Base-by-base conservation (phyloP, 495 filamentous ascomycete species). In the Talaromyces borbonicus region DNA sequence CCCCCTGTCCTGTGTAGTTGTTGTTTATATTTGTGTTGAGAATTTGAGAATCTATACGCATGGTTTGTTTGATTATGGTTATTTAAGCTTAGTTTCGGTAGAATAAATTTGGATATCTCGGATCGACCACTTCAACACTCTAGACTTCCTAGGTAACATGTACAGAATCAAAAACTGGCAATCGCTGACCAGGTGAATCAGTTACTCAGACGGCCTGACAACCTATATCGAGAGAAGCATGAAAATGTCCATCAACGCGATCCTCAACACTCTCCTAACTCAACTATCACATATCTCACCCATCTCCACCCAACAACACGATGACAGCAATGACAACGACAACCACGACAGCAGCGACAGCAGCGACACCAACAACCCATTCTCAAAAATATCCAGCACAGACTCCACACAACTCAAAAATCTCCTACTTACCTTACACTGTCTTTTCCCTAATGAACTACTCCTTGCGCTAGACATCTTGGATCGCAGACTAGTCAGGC, bases 391-490 rank as follows among this genome's bases (percentile, higher is more conserved):
- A 12, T 23, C 61, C 26, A 14, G 52, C 39, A 30, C 51, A 33
- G 45, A 58, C 9, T 30, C 55, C 4, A 26, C 54, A 16, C 49
- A 51, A 40, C 48, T 58, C 2, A 74, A 70, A 47, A 59, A 67
- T 23, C 35, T 74, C 14, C 54, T 79, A 47, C 50, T 77, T 23
- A 74, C 73, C 8, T 62, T 79, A 12, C 75, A 78, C 56, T 74
- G 66, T 36, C 58, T 79, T 3, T 70, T 77, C 33, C 74, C 75
- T 1, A 70, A 68, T 46, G 69, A 71, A 19, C 55, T 80, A 15
- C 76, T 94, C 0, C 83, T 85, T 3, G 85, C 87, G 0, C 72
- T 95, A 1, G 87, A 94, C 54, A 71, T 94, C 1, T 71, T 95
- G 4, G 89, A 95, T 55, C 72, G 88, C 8, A 60, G 71, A 5